A percentile compares a stretch with the other conserved stretches of the same genome.
Evolutionary conservation across 2,329 filamentous ascomycete species (phyloP).

Genomic region (Mycosphaerella arachidis): DNA sequence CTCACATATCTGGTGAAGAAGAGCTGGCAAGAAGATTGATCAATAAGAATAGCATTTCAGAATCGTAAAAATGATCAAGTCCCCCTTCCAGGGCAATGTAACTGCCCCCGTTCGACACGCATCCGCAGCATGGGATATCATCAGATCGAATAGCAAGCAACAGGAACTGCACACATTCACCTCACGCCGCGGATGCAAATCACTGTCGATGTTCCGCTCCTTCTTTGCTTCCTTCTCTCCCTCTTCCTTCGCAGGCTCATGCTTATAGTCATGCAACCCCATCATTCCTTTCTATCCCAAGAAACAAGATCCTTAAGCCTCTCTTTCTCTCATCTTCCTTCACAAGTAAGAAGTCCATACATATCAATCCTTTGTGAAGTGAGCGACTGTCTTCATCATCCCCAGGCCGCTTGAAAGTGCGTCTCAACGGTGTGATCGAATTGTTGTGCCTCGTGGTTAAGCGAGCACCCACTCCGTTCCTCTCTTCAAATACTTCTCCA

Average conservation of each 20-base stretch:
- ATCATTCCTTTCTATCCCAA: not conserved
- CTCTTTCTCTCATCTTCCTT: too few relatives aligned
- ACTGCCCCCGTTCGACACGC: not conserved
- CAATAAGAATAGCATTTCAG: not conserved
- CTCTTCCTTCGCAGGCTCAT: not conserved
- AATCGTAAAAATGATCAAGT: not conserved
- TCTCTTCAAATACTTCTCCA: conserved; percentile 96
- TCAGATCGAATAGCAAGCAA: not conserved
- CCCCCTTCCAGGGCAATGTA: too few relatives aligned
- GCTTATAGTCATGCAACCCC: not conserved
- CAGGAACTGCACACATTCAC: not conserved
- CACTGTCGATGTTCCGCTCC: not conserved
- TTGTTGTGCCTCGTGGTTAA: conserved; percentile 30
- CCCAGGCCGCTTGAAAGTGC: too few relatives aligned
- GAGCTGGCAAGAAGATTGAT: too few relatives aligned
- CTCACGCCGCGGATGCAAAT: not conserved
- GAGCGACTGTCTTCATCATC: not conserved
- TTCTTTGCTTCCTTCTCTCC: not conserved
- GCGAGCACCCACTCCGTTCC: conserved; percentile 88
- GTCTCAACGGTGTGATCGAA: not conserved
- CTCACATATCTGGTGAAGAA: not conserved
- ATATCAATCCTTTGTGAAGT: not conserved
- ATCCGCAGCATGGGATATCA: not conserved
- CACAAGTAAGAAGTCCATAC: not conserved
- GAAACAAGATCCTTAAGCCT: not conserved